Evolutionary conservation across 2,329 filamentous ascomycete genomes (phyloP).

Genomic region (Botrytis porri): DNA sequence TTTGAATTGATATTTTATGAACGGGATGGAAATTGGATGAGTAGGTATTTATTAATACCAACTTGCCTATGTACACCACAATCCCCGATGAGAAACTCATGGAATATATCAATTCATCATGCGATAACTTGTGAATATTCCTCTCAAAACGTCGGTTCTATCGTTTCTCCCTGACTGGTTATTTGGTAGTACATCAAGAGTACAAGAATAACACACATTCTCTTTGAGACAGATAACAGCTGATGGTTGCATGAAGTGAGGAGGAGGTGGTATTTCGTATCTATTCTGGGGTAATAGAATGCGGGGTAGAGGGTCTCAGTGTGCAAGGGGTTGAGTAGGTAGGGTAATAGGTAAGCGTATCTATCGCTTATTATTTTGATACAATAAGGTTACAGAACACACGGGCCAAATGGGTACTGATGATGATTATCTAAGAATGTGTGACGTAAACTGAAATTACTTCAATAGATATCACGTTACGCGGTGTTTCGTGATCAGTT

Average conservation of each 20-base stretch:
- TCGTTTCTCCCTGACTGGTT: not conserved
- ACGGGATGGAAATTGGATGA: not conserved
- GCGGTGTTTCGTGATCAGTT: not conserved
- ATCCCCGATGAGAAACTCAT: too few relatives aligned
- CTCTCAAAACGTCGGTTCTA: not conserved
- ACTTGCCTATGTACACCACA: not conserved
- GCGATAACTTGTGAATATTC: not conserved
- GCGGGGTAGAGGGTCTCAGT: slow-evolving; percentile 1
- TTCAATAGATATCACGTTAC: not conserved
- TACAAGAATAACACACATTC: not conserved
- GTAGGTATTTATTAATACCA: not conserved
- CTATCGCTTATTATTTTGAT: slow-evolving; percentile 8
- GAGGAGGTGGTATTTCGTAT: not conserved
- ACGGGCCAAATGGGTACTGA: not conserved
- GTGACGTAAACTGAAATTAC: not conserved
- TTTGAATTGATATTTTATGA: too few relatives aligned
- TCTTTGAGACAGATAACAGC: not conserved
- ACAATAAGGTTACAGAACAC: too few relatives aligned
- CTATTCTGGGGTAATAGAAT: not conserved
- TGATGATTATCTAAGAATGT: not conserved
- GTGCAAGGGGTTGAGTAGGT: not conserved
- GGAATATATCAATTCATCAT: not conserved
- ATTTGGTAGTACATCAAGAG: not conserved
- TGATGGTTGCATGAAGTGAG: slow-evolving; percentile 7
- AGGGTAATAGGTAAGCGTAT: not conserved